Conservation (phyloP, 257 asterid genomes). For the Lycium ferocissimum region DNA sequence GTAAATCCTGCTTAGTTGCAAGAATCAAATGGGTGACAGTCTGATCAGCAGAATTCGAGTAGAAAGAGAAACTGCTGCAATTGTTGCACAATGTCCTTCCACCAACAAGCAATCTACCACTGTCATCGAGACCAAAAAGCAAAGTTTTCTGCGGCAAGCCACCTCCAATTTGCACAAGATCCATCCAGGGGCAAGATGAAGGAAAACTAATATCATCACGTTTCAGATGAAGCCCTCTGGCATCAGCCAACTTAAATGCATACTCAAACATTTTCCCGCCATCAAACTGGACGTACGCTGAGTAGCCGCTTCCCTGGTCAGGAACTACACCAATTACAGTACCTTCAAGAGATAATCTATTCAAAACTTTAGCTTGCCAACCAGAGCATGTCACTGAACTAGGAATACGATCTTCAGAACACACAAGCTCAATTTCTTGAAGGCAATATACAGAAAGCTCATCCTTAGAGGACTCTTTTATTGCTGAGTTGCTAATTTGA, state of each 20-base stretch:
- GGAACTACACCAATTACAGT: conserved; percentile 62
- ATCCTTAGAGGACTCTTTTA: conserved; percentile 43
- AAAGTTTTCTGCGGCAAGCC: conserved; percentile 52
- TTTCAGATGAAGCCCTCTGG: conserved; percentile 58
- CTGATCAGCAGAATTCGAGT: conserved; percentile 75
- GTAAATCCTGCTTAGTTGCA: conserved; percentile 80
- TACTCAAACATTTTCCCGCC: conserved; percentile 81
- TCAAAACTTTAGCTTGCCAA: conserved; percentile 66
- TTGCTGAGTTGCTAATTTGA: conserved; percentile 34
- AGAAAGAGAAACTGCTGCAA: conserved; percentile 83
- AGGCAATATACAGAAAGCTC: conserved; percentile 55
- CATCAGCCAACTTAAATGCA: conserved; percentile 54
- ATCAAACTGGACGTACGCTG: conserved; percentile 79
- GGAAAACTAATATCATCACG: conserved; percentile 66
- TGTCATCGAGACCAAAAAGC: conserved; percentile 87
- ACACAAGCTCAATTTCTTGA: conserved; percentile 69
- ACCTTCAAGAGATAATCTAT: conserved; percentile 62
- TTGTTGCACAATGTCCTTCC: conserved; percentile 76
- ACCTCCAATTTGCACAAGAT: conserved; percentile 56
- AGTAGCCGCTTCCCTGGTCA: conserved; percentile 49
- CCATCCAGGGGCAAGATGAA: conserved; percentile 82
- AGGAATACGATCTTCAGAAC: conserved; percentile 73
- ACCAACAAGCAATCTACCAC: conserved; percentile 68
- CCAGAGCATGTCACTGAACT: conserved; percentile 79
- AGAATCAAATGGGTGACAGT: conserved; percentile 76